Conservation (phyloP, 1,139 yeast species). For the Geotrichum europaeum region DNA sequence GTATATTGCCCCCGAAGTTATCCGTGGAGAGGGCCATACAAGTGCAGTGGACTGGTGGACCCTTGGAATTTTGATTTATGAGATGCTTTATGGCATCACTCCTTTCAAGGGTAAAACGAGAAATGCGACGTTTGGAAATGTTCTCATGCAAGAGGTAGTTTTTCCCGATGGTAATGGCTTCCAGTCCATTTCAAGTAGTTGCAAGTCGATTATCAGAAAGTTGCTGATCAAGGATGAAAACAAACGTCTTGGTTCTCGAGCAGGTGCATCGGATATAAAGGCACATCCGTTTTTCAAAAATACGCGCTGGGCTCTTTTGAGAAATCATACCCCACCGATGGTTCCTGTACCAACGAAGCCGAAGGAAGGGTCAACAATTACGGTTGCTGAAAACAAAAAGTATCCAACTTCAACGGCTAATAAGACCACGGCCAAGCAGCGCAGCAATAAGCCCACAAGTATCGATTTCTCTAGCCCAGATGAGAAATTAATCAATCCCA, state of each 20-base stretch:
- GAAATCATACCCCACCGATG: conserved; percentile 93
- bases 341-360: conserved; percentile 53
- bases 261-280: conserved; percentile 93
- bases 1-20: conserved; percentile 96
- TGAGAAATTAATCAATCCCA: conserved; percentile 1
- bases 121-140: conserved; percentile 81
- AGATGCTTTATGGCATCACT: conserved; percentile 91
- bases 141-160: conserved; percentile 73
- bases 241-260: conserved; percentile 82
- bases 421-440: conserved; percentile 17
- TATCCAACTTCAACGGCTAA: background rate
- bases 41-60: conserved; percentile 99
- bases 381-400: background rate
- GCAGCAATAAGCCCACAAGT: conserved; percentile 24
- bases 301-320: conserved; percentile 88
- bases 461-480: conserved; percentile 14
- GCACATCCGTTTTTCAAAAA: conserved; percentile 83
- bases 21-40: conserved; percentile 93
- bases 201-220: conserved; percentile 74
- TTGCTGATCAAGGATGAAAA: conserved; percentile 80
- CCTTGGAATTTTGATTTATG: conserved; percentile 81
- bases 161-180: conserved; percentile 43
- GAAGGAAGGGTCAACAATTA: conserved; percentile 37
- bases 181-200: conserved; percentile 58
- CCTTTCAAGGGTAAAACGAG: conserved; percentile 91